phyloP scores from a whole-genome alignment of 2,329 filamentous ascomycete species.

The Curvularia eragrostidis region DNA sequence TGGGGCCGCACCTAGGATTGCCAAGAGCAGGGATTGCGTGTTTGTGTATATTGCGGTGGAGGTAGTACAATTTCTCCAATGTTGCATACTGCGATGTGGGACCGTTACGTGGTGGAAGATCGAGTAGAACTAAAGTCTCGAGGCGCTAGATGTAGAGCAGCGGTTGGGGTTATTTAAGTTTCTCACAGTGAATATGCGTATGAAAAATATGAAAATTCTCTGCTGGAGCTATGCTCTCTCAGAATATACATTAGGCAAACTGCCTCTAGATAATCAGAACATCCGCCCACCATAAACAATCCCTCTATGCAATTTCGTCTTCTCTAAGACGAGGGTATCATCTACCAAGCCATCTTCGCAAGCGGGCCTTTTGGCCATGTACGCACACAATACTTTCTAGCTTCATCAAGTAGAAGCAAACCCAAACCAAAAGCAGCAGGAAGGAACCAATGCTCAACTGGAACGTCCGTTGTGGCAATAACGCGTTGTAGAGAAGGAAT shows the following conservation, averaged over 20 bases:
- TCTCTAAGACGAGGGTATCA: neutral
- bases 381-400: slow-evolving; percentile 67
- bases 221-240: neutral
- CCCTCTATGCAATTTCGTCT: neutral
- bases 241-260: neutral
- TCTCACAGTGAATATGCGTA: too few relatives aligned
- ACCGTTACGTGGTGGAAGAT: neutral
- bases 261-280: neutral
- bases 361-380: slow-evolving; percentile 64
- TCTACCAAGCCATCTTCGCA: slow-evolving; percentile 70
- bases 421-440: slow-evolving; percentile 74
- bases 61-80: neutral
- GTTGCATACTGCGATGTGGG: slow-evolving; percentile 11
- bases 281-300: neutral
- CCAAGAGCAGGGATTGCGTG: slow-evolving; percentile 5
- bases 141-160: too few relatives aligned
- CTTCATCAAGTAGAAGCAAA: slow-evolving; percentile 70
- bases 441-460: slow-evolving; percentile 77
- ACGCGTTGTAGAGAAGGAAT: slow-evolving; percentile 68
- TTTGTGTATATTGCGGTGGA: slow-evolving; percentile 20
- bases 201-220: too few relatives aligned
- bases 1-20: slow-evolving; percentile 17
- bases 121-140: too few relatives aligned
- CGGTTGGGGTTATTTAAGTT: too few relatives aligned
- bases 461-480: slow-evolving; percentile 67